Evolutionary conservation across 371 early-diverging fungal genomes (phyloP), one percentile per base, ranked within the genome.

Genomic region (Capniomyces stellatus): DNA sequence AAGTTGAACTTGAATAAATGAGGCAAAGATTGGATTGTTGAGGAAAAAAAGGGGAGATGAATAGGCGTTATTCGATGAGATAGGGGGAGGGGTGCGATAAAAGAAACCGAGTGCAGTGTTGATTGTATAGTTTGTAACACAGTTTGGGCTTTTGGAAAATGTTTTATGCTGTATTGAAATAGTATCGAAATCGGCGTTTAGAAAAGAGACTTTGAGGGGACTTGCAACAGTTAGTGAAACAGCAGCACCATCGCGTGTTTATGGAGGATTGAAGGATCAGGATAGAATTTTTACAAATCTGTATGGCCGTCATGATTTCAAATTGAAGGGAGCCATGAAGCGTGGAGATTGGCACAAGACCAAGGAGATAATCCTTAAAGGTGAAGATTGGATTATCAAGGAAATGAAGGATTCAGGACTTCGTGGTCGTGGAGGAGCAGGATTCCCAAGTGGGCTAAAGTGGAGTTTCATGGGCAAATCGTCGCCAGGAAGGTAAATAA

Each of bases 301-400:
- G 47, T 96, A 96, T 67, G 82, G 82, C 10, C 75, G 76, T 62
- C 91, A 93, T 67, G 93, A 96, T 67, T 94, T 74, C 61, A 71
- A 79, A 19, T 76, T 96, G 42, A 73, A 82, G 56, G 93, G 92
- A 3, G 95, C 97, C 8, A 54, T 81, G 66, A 82, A 84, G 72
- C 85, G 95, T 58, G 95, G 97, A 53, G 95, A 96, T 74, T 96
- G 95, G 95, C 82, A 92, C 80, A 92, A 92, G 75, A 96, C 97
- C 55, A 96, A 96, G 74, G 95, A 96, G 67, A 80, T 96, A 44
- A 62, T 96, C 35, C 76, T 85, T 52, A 96, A 96, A 72, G 97
- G 97, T 43, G 81, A 87, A 62, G 87, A 89, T 51, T 96, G 94
- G 94, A 96, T 96, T 62, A 73, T 96, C 58, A 81, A 89, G 64